These are phyloP conservation scores for Pelagophyceae sp. DNA, from an alignment of 352 stramenopile species.

Conservation along the genomic window DNA sequence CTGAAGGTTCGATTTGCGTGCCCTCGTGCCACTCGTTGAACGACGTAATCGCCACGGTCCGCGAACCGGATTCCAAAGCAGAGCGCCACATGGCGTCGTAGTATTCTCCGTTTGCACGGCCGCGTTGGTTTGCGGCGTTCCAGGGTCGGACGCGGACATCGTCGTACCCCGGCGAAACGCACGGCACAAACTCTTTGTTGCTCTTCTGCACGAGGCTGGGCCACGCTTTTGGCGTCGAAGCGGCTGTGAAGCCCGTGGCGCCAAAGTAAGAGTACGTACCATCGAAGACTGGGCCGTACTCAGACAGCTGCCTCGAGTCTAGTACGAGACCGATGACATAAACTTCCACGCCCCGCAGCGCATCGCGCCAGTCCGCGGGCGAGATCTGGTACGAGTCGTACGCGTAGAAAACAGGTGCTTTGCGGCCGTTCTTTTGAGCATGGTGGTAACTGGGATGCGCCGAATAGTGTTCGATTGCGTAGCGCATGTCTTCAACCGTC, in stretches of 20 bases:
- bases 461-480: conserved; percentile 25
- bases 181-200: conserved; percentile 14
- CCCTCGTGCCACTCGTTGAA: conserved; percentile 41
- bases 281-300: conserved; percentile 6
- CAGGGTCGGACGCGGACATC: conserved; percentile 30
- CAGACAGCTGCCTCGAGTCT: conserved; percentile 1
- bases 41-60: conserved; percentile 28
- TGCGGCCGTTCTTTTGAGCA: background rate
- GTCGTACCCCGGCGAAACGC: conserved; percentile 24
- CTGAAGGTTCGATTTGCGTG: conserved; percentile 31
- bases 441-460: background rate
- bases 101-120: conserved; percentile 25
- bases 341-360: background rate
- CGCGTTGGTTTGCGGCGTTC: conserved; percentile 28
- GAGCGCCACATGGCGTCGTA: conserved; percentile 29
- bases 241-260: background rate
- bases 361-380: background rate
- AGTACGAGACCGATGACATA: conserved; percentile 21
- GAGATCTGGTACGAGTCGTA: conserved; percentile 18
- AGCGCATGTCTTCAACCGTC: conserved; percentile 25
- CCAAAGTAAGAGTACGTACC: conserved; percentile 15
- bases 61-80: conserved; percentile 13
- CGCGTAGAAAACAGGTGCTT: conserved; percentile 10
- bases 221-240: background rate
- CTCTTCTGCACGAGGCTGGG: background rate